These are phyloP conservation scores for Microsporum canis DNA, from an alignment of 2,329 filamentous ascomycete species.

Conservation along the genomic window DNA sequence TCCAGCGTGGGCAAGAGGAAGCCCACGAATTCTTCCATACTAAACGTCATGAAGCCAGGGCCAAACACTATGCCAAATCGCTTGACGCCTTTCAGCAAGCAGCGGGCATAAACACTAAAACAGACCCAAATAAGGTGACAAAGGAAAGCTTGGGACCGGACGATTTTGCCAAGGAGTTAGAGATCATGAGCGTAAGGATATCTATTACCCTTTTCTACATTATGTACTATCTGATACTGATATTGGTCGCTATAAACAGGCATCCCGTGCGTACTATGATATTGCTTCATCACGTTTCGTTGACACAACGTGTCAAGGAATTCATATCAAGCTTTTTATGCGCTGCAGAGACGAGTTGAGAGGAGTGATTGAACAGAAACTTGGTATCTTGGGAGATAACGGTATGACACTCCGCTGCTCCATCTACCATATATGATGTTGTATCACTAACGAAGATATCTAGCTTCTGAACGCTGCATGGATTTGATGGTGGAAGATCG, in stretches of 20 bases:
- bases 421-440: neutral
- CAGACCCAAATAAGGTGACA: constrained; percentile 19
- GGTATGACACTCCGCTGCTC: constrained; percentile 17
- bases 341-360: constrained; percentile 27
- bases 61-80: neutral
- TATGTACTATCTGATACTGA: neutral
- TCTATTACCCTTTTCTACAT: neutral
- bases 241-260: constrained; percentile 16
- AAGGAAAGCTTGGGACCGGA: constrained; percentile 24
- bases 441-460: neutral
- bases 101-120: constrained; percentile 9
- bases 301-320: constrained; percentile 29
- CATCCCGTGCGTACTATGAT: constrained; percentile 29
- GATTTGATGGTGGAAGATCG: constrained; percentile 30
- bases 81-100: neutral
- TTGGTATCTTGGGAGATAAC: constrained; percentile 23
- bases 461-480: constrained; percentile 26
- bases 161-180: constrained; percentile 27
- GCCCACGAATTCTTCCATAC: constrained; percentile 10
- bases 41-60: constrained; percentile 17
- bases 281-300: constrained; percentile 30
- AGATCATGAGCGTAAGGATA: constrained; percentile 32
- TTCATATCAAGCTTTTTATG: constrained; percentile 27
- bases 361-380: constrained; percentile 19
- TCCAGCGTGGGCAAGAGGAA: constrained; percentile 17